Evolutionary conservation across 176 grass and related monocot genomes (phyloP), one percentile per base, ranked within the genome.

Genomic region (Carex myosuroides): DNA sequence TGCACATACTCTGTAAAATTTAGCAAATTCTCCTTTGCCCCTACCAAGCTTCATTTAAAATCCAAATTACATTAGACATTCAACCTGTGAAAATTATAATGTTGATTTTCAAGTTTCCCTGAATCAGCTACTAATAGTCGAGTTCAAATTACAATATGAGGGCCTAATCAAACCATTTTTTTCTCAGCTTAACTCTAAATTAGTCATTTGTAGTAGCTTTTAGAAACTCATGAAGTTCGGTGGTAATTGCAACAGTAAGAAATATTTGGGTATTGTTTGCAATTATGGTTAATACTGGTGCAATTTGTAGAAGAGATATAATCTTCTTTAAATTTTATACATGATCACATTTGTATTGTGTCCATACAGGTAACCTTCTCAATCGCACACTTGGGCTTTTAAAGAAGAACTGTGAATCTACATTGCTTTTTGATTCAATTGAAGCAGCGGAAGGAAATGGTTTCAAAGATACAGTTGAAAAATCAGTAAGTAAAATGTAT

Each of bases 341-440:
- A 21, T 18, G 16, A 79, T 44, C 11, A 65, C 18, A 1, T 62
- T 78, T 29, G 22, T 80, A 32, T 53, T 70, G 44, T 17, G 37
- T 42, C 81, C 50, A 30, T 75, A 89, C 86, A 94, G 91, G 95
- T 84, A 98, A 98, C 80, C 95, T 98, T 77, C 92, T 98, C 83
- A 98, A 95, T 71, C 91, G 92, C 48, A 98, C 95, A 16, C 92
- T 98, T 85, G 95, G 95, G 18, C 86, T 98, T 52, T 75, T 98
- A 77, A 98, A 93, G 84, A 98, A 98, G 91, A 95, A 98, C 2
- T 98, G 95, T 80, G 80, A 93, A 32, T 98, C 95, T 70, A 93
- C 22, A 4, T 76, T 98, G 84, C 61, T 69, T 62, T 91, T 90
- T 91, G 92, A 92, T 89, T 93, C 95, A 50, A 80, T 39, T 84